Evolutionary conservation across 2,329 filamentous ascomycete species (phyloP).

Genomic region (Akanthomyces uredinophilus): DNA sequence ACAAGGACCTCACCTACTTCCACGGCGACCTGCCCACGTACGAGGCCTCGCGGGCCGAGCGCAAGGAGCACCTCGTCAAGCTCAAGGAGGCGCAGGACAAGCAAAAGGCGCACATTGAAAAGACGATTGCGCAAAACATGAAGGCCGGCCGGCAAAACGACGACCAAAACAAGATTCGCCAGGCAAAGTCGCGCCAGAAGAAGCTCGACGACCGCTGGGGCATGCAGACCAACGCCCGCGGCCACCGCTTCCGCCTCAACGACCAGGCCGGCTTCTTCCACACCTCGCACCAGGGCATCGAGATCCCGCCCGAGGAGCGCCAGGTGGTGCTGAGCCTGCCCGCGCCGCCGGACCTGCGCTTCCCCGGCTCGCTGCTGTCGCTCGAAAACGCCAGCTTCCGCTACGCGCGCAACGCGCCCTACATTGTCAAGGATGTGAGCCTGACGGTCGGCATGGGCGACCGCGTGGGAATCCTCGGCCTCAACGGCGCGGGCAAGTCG

Average conservation of each 20-base stretch:
- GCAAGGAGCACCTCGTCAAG: constrained; percentile 61
- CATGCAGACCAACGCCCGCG: constrained; percentile 65
- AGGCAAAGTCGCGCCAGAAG: constrained; percentile 78
- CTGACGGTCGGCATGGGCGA: constrained; percentile 69
- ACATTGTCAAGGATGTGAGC: constrained; percentile 56
- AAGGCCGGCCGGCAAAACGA: constrained; percentile 70
- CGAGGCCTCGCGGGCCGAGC: constrained; percentile 62
- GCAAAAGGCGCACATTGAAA: constrained; percentile 75
- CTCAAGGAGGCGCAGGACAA: constrained; percentile 81
- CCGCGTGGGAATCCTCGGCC: constrained; percentile 67
- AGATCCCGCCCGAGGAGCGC: constrained; percentile 60
- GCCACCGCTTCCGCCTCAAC: constrained; percentile 75
- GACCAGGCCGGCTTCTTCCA: constrained; percentile 61
- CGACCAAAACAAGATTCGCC: constrained; percentile 80
- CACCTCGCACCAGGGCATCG: constrained; percentile 60
- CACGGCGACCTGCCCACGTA: constrained; percentile 69
- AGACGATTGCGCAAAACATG: constrained; percentile 69
- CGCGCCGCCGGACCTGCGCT: constrained; percentile 63
- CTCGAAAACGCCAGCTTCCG: constrained; percentile 64
- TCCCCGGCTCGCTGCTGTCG: constrained; percentile 68
- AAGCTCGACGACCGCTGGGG: constrained; percentile 80
- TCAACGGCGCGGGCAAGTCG: constrained; percentile 80
- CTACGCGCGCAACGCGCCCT: constrained; percentile 42
- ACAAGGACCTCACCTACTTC: constrained; percentile 68
- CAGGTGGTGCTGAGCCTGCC: constrained; percentile 54